A percentile compares a stretch with the other conserved stretches of the same genome.
Evolutionary conservation across 768 basidiomycete genomes (phyloP).

Genomic region (button mushroom (Agaricus bisporus)): DNA sequence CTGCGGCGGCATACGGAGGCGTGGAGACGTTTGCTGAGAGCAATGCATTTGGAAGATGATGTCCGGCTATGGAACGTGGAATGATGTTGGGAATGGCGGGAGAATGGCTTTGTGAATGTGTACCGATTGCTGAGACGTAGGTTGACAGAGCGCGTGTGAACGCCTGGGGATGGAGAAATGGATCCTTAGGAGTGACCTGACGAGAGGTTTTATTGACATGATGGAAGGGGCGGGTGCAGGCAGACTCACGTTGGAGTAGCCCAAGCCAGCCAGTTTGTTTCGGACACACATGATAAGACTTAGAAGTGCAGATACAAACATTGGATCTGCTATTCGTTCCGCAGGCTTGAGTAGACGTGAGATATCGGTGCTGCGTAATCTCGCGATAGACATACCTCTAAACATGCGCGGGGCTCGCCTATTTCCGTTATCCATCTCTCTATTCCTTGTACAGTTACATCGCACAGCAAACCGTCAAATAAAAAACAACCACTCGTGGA

Average conservation of each 20-base stretch:
- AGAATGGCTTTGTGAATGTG: constrained; percentile 16
- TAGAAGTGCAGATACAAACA: constrained; percentile 62
- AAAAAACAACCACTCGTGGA: constrained; percentile 12
- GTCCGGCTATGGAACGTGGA: neutral
- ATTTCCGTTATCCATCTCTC: constrained; percentile 61
- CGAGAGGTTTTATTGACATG: constrained; percentile 5
- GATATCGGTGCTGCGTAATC: constrained; percentile 1
- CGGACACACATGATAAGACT: constrained; percentile 62
- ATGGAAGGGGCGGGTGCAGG: neutral
- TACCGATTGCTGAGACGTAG: constrained; percentile 24
- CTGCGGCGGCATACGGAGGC: constrained; percentile 13
- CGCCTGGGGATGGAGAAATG: constrained; percentile 62
- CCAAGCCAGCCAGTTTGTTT: constrained; percentile 62
- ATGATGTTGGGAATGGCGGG: constrained; percentile 17
- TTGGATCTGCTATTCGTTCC: constrained; percentile 70
- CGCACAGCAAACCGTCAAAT: constrained; percentile 71
- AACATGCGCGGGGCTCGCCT: constrained; percentile 51
- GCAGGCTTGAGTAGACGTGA: constrained; percentile 38
- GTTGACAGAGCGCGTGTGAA: constrained; percentile 46
- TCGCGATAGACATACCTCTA: constrained; percentile 42
- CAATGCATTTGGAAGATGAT: constrained; percentile 14
- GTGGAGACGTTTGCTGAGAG: constrained; percentile 14
- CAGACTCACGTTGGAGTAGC: constrained; percentile 30
- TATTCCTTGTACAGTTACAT: constrained; percentile 68
- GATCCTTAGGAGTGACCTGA: constrained; percentile 59